phyloP scores from a whole-genome alignment of 345 rosid species.

The Eucalyptus decipiens region DNA sequence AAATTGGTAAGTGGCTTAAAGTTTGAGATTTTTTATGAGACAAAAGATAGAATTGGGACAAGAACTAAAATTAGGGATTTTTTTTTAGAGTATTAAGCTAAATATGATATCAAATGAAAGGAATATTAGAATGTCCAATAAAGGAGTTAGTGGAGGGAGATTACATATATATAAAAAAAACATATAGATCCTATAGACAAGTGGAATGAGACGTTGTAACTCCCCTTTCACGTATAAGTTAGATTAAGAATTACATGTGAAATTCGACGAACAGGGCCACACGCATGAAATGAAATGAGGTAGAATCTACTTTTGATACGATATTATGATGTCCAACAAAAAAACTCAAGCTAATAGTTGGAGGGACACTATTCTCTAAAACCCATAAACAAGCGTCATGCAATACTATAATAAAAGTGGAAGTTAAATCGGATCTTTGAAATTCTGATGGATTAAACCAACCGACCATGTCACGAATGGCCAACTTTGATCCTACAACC shows the following conservation, averaged over 20 bases:
- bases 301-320: no score
- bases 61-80: no score
- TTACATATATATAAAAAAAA: no score
- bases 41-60: no score
- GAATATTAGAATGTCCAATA: no score
- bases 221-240: not conserved
- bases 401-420: not conserved
- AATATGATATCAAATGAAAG: not conserved
- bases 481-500: not conserved
- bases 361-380: not conserved
- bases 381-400: not conserved
- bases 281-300: not conserved
- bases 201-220: not conserved
- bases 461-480: not conserved
- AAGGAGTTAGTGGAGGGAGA: not conserved
- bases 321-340: no score
- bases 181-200: not conserved
- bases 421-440: not conserved
- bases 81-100: no score
- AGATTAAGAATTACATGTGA: not conserved
- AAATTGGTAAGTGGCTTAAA: no score
- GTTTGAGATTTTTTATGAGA: no score
- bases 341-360: not conserved
- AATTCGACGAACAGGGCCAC: not conserved
- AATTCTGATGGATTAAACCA: not conserved